phyloP scores from a whole-genome alignment of 371 early-diverging fungal species.

The Mortierella sp. region DNA sequence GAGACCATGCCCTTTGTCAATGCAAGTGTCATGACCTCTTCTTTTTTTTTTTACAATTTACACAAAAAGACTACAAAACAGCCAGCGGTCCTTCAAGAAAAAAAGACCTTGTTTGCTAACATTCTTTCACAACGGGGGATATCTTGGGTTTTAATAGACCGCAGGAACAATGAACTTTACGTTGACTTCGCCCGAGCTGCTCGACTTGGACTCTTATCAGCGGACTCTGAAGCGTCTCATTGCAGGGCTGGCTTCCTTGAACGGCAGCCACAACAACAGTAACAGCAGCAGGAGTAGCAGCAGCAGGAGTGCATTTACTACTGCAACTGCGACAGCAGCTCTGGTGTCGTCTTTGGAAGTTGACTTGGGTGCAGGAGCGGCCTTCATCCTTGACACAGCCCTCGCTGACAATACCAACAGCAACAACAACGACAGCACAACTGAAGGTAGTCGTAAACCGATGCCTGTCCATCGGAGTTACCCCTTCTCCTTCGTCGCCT shows the following conservation, averaged over 20 bases:
- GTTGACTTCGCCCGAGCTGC: conserved; percentile 37
- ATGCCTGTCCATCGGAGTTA: conserved; percentile 11
- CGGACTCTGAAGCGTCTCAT: conserved; percentile 31
- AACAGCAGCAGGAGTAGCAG: too few relatives aligned
- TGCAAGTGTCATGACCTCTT: not conserved
- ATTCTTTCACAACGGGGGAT: too few relatives aligned
- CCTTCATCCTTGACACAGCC: conserved; percentile 25
- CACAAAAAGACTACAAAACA: not conserved
- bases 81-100: not conserved
- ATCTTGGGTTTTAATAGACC: conserved; percentile 16
- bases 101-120: not conserved
- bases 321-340: not conserved
- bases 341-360: conserved; percentile 14
- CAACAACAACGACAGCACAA: not conserved
- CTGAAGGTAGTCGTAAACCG: not conserved
- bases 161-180: conserved; percentile 38
- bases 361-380: conserved; percentile 20
- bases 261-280: not conserved
- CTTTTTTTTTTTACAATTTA: not conserved
- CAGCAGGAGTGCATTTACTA: not conserved
- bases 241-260: not conserved
- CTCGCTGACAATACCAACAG: not conserved
- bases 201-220: conserved; percentile 33
- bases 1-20: conserved; percentile 43
- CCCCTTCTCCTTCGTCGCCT: conserved; percentile 34